Percentiles rank a stretch among this genome's conserved stretches.
Conservation (phyloP, 164 flowering plant genomes). For the Saururus chinensis region DNA sequence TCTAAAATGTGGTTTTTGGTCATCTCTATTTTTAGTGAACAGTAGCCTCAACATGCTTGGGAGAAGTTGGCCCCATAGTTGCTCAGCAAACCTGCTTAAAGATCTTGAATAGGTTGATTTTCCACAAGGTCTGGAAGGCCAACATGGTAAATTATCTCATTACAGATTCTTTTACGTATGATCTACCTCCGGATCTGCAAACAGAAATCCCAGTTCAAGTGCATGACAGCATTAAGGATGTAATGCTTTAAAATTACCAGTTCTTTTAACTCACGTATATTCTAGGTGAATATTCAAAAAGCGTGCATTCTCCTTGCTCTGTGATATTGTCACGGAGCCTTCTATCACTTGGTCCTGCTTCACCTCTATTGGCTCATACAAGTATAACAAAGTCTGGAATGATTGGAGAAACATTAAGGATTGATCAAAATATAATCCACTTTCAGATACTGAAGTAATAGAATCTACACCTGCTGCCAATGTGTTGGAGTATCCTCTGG, state of each 20-base stretch:
- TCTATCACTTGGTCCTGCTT: constrained; percentile 92
- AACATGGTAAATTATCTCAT: constrained; percentile 35
- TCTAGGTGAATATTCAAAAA: constrained; percentile 88
- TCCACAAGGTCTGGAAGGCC: neutral
- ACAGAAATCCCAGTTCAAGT: neutral
- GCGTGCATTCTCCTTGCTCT: constrained; percentile 78
- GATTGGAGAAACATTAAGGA: neutral
- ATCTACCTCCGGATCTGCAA: constrained; percentile 76
- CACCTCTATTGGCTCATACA: constrained; percentile 80
- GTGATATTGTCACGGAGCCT: constrained; percentile 71
- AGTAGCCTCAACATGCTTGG: no score
- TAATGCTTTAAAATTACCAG: neutral
- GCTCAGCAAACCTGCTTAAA: neutral
- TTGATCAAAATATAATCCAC: neutral
- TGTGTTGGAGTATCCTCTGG: constrained; percentile 97
- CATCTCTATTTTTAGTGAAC: no score
- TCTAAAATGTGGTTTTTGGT: no score
- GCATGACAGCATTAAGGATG: neutral
- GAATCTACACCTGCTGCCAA: constrained; percentile 81
- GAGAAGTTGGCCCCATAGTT: no score
- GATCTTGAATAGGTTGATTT: neutral
- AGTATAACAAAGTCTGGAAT: constrained; percentile 82
- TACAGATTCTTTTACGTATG: constrained; percentile 73
- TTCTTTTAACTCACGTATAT: constrained; percentile 54
- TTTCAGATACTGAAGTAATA: neutral